phyloP scores from a whole-genome alignment of 768 basidiomycete species.

The Suillus subluteus region DNA sequence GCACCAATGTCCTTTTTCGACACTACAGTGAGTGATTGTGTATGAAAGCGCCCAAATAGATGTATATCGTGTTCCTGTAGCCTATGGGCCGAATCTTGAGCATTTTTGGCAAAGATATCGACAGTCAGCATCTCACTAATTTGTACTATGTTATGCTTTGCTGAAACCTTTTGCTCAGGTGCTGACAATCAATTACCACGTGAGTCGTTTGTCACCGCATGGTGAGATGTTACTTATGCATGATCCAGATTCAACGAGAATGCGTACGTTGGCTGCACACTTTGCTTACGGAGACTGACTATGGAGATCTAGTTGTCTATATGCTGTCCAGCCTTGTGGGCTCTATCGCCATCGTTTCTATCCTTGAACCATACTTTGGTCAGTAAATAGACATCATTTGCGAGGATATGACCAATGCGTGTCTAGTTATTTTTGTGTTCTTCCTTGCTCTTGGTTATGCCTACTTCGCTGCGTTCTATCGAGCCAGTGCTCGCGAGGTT shows the following conservation, averaged over 20 bases:
- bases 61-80: slow-evolving; percentile 28
- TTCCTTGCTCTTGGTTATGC: slow-evolving; percentile 61
- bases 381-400: slow-evolving; percentile 23
- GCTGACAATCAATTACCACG: slow-evolving; percentile 63
- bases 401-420: background rate
- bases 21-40: slow-evolving; percentile 48
- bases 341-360: slow-evolving; percentile 56
- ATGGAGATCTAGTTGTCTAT: slow-evolving; percentile 43
- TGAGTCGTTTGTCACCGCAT: slow-evolving; percentile 28
- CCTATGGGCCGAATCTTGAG: slow-evolving; percentile 63
- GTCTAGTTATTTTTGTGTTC: slow-evolving; percentile 53
- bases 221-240: background rate
- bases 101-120: slow-evolving; percentile 70
- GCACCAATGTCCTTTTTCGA: slow-evolving; percentile 83
- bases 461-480: slow-evolving; percentile 71
- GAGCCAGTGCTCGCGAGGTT: slow-evolving; percentile 70
- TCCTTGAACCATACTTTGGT: slow-evolving; percentile 66
- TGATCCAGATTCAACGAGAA: slow-evolving; percentile 53
- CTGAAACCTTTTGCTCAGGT: slow-evolving; percentile 15
- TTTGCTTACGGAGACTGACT: slow-evolving; percentile 1
- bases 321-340: slow-evolving; percentile 57
- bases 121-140: slow-evolving; percentile 42
- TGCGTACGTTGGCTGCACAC: slow-evolving; percentile 39
- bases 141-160: background rate
- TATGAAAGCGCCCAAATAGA: background rate